These are phyloP conservation scores for Tetratostichococcus sp. DNA, from an alignment of 139 green algal genomes.

Conservation along the genomic window DNA sequence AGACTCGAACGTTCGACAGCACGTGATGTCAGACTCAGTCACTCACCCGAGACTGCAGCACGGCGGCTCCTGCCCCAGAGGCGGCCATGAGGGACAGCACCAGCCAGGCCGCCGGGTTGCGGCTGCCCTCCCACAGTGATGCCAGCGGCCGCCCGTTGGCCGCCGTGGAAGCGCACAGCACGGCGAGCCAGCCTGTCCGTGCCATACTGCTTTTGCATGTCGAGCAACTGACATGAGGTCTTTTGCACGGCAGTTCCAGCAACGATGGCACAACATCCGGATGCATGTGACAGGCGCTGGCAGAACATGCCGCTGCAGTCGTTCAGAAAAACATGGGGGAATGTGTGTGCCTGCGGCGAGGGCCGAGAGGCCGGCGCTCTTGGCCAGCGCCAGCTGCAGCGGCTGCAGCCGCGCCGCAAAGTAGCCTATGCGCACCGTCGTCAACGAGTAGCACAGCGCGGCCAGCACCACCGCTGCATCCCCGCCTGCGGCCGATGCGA, in stretches of 20 bases:
- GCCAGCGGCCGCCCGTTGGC: neutral
- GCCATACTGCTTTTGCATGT: too few relatives aligned
- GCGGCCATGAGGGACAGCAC: conserved; percentile 6
- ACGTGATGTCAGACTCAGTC: neutral
- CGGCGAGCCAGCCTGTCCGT: neutral
- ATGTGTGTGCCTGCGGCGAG: neutral
- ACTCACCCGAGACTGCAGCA: neutral
- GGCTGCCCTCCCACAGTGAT: conserved; percentile 14
- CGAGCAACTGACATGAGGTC: too few relatives aligned
- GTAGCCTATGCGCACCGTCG: conserved; percentile 21
- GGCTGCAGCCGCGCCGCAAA: conserved; percentile 20
- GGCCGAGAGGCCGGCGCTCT: neutral
- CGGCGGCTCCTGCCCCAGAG: neutral
- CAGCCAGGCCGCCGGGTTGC: conserved; percentile 10
- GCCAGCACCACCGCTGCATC: conserved; percentile 12
- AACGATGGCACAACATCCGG: too few relatives aligned
- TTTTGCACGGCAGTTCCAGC: too few relatives aligned
- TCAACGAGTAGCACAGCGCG: conserved; percentile 24
- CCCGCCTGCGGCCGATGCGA: conserved; percentile 7
- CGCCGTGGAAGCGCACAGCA: neutral
- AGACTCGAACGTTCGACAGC: too few relatives aligned
- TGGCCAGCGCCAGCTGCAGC: conserved; percentile 25
- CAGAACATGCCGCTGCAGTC: too few relatives aligned
- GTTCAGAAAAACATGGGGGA: too few relatives aligned
- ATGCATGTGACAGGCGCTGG: too few relatives aligned